Conservation (phyloP, 1,139 yeast species). For the Yamadazyma dushanensis region DNA sequence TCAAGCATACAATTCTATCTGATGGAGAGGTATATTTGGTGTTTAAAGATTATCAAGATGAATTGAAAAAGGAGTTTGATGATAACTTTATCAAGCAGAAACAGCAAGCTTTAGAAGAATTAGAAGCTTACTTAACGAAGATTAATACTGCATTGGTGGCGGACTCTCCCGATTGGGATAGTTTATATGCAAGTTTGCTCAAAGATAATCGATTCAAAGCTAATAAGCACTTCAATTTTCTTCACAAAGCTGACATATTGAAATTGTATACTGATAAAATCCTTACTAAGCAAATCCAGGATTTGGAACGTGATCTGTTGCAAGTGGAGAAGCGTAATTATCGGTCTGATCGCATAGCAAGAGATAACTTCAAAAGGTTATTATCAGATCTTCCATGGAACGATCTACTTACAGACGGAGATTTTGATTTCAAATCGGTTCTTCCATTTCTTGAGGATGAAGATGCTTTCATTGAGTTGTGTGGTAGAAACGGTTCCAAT, state of each 20-base stretch:
- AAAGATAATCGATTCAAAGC: conserved; percentile 56
- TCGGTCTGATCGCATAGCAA: conserved; percentile 61
- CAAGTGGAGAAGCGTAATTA: conserved; percentile 40
- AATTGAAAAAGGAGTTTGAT: conserved; percentile 41
- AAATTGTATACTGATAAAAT: conserved; percentile 52
- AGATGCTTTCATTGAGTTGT: conserved; percentile 55
- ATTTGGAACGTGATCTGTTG: conserved; percentile 38
- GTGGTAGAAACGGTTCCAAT: conserved; percentile 80
- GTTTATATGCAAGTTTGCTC: conserved; percentile 37
- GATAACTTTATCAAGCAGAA: conserved; percentile 29
- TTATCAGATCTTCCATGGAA: conserved; percentile 44
- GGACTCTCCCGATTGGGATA: conserved; percentile 44
- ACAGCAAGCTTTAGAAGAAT: conserved; percentile 51
- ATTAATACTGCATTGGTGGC: conserved; percentile 33
- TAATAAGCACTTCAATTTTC: conserved; percentile 53
- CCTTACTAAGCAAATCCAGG: conserved; percentile 33
- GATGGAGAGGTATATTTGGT: conserved; percentile 55
- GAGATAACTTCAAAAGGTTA: conserved; percentile 56
- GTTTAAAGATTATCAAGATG: conserved; percentile 49
- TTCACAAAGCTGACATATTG: conserved; percentile 63
- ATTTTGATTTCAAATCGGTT: conserved; percentile 61
- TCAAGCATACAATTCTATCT: conserved; percentile 59
- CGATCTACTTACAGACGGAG: conserved; percentile 48
- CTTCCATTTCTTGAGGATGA: conserved; percentile 55
- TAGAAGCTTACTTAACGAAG: conserved; percentile 47